These are phyloP conservation scores for Microdochium trichocladiopsis DNA, from an alignment of 2,329 filamentous ascomycete genomes.

Conservation along the genomic window DNA sequence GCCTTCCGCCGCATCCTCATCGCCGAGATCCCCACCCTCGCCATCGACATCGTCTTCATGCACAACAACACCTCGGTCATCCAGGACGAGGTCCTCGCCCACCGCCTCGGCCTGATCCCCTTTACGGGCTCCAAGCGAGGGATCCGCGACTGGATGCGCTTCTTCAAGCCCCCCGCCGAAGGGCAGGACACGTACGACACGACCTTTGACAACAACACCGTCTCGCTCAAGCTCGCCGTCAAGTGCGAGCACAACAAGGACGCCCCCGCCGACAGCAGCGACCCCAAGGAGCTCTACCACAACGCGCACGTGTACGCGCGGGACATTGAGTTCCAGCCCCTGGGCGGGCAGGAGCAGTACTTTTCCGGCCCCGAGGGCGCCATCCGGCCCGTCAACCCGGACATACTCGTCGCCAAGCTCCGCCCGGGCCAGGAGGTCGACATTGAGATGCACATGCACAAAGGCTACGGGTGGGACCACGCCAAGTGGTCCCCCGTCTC, in stretches of 20 bases:
- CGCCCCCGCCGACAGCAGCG: constrained; percentile 64
- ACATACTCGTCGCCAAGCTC: constrained; percentile 91
- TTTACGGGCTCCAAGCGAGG: constrained; percentile 74
- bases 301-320: constrained; percentile 77
- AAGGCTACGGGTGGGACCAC: constrained; percentile 89
- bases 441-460: constrained; percentile 87
- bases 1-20: constrained; percentile 96
- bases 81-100: constrained; percentile 92
- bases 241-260: constrained; percentile 74
- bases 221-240: constrained; percentile 69
- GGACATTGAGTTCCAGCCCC: constrained; percentile 70
- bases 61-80: constrained; percentile 97
- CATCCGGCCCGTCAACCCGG: constrained; percentile 76
- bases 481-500: constrained; percentile 96
- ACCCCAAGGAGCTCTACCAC: constrained; percentile 78
- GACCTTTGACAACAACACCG: constrained; percentile 77
- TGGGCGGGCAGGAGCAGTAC: constrained; percentile 62
- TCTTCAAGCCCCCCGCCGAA: constrained; percentile 64
- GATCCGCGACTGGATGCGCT: constrained; percentile 70
- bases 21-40: constrained; percentile 87
- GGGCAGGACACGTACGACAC: constrained; percentile 55
- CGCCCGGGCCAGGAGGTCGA: constrained; percentile 83
- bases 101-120: constrained; percentile 84
- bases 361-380: constrained; percentile 59
- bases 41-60: constrained; percentile 89